phyloP scores from a whole-genome alignment of 2,329 filamentous ascomycete species.

The Seiridium unicorne region DNA sequence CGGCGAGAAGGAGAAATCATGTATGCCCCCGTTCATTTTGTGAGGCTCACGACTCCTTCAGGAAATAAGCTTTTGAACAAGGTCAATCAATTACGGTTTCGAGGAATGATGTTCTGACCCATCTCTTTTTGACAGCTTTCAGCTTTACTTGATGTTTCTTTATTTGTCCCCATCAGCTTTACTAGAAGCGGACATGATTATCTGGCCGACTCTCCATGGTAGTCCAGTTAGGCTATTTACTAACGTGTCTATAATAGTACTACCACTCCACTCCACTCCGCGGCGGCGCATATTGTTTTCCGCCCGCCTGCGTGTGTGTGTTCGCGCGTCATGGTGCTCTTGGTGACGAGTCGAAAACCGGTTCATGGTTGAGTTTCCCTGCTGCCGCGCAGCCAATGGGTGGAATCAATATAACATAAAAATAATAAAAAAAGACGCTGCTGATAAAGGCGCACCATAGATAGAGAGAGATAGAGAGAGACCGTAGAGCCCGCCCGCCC shows the following conservation, averaged over 20 bases:
- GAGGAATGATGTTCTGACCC: not conserved
- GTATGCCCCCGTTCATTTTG: too few species aligned
- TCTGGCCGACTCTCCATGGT: not conserved
- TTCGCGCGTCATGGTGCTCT: not conserved
- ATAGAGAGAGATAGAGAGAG: not conserved
- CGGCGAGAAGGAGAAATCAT: too few species aligned
- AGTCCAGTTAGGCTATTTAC: too few species aligned
- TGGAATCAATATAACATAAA: too few species aligned
- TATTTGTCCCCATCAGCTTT: not conserved
- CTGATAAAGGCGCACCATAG: not conserved
- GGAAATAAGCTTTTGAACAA: conserved; percentile 4
- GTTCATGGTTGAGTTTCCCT: not conserved
- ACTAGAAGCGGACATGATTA: not conserved
- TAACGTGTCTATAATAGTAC: too few species aligned
- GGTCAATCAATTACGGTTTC: not conserved
- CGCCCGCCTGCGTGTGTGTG: not conserved
- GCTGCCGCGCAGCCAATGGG: too few species aligned
- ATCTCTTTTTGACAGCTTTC: not conserved
- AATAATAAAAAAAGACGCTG: too few species aligned
- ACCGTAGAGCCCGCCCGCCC: too few species aligned
- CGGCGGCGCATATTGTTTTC: not conserved
- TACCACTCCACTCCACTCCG: not conserved
- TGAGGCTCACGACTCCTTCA: too few species aligned
- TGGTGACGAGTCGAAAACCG: not conserved
- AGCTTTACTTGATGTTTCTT: not conserved